Conservation (phyloP, 2,329 filamentous ascomycete genomes). For the Botrytis elliptica region DNA sequence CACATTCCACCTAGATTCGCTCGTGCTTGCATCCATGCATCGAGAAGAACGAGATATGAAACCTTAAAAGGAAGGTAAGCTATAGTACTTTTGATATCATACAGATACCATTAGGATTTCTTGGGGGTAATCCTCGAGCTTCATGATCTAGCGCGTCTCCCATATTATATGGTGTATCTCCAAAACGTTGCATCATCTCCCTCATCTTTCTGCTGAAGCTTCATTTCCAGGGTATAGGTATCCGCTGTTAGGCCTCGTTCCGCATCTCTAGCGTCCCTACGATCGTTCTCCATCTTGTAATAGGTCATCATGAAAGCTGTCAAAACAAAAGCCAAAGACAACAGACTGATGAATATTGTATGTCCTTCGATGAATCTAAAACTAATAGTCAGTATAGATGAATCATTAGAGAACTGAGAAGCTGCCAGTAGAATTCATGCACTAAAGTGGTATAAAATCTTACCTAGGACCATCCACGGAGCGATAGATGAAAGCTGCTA, state of each 20-base stretch:
- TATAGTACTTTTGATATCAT: background rate
- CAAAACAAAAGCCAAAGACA: constrained; percentile 49
- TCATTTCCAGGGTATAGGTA: constrained; percentile 55
- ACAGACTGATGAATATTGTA: constrained; percentile 45
- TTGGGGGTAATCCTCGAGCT: background rate
- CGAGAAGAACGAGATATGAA: background rate
- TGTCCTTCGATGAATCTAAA: constrained; percentile 47
- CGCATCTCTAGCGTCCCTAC: constrained; percentile 45
- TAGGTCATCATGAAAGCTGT: constrained; percentile 57
- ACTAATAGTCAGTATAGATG: background rate
- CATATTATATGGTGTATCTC: constrained; percentile 49
- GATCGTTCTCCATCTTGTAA: constrained; percentile 54
- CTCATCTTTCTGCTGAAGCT: constrained; percentile 50
- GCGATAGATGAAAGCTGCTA: constrained; percentile 51
- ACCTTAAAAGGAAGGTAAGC: background rate
- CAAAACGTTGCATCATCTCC: constrained; percentile 59
- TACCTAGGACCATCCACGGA: constrained; percentile 41
- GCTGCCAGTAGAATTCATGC: background rate
- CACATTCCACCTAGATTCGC: background rate
- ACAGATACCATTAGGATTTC: background rate
- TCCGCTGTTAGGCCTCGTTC: constrained; percentile 47
- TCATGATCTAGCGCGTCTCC: too few relatives aligned
- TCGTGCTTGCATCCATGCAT: background rate
- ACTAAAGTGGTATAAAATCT: constrained; percentile 33
- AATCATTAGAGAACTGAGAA: background rate